These are phyloP conservation scores for Canna indica DNA, from an alignment of 176 grass and related monocot genomes.

Conservation along the genomic window DNA sequence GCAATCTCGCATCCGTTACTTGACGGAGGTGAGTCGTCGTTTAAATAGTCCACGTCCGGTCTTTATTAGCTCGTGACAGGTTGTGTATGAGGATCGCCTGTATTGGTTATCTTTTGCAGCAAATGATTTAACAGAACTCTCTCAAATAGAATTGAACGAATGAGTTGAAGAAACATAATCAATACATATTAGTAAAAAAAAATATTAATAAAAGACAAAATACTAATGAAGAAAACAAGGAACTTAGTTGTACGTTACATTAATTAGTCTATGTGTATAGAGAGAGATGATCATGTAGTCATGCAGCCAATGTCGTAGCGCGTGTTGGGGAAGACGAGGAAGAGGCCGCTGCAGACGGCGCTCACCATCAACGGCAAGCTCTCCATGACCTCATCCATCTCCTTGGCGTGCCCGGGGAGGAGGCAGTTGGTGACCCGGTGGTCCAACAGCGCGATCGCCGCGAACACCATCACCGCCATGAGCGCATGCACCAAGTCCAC, in stretches of 20 bases:
- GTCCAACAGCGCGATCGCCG: conserved; percentile 37
- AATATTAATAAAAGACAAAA: too few species aligned
- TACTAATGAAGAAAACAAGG: too few species aligned
- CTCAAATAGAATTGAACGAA: too few species aligned
- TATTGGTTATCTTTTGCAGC: too few species aligned
- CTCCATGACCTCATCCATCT: conserved; percentile 65
- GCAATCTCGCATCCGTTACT: background rate
- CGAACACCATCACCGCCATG: conserved; percentile 59
- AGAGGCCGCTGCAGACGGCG: conserved; percentile 43
- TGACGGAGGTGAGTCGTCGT: background rate
- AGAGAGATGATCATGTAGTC: conserved; percentile 14
- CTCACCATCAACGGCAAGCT: conserved; percentile 54
- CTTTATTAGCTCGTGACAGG: too few species aligned
- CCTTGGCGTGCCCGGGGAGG: conserved; percentile 35
- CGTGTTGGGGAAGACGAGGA: conserved; percentile 53
- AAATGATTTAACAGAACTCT: too few species aligned
- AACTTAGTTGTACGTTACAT: too few species aligned
- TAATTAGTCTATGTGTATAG: too few species aligned
- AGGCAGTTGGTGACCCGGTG: conserved; percentile 40
- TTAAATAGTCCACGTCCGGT: too few species aligned
- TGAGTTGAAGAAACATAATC: too few species aligned
- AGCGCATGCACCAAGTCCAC: conserved; percentile 43
- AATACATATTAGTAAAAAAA: too few species aligned
- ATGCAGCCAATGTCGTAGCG: conserved; percentile 57
- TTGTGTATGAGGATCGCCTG: too few species aligned